Base-by-base conservation (phyloP, 2,329 filamentous ascomycete species). In the Ceratocystis alfenasii region DNA sequence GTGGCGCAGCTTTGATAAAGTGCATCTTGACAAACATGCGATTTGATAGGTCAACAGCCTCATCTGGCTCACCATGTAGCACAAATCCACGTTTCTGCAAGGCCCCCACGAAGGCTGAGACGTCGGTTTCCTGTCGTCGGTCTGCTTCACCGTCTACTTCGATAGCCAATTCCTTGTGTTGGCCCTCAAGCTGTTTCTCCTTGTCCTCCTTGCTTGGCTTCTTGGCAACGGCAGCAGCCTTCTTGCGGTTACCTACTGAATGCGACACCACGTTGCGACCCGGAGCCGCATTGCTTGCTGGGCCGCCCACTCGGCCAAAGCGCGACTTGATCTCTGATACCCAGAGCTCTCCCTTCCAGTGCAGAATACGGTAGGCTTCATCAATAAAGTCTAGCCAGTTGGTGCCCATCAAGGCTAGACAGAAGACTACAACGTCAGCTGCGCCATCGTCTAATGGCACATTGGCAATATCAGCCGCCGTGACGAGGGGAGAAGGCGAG, bases 1-100 rank as follows among this genome's bases (percentile, higher is more conserved):
- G 88, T 57, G 84, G 78, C 22, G 84, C 85, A n/a, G 82, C 85
- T 78, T 97, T 99, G 71, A 92, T 80, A 75, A 99, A 99, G 71
- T 88, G 85, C 90, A 99, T 93, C 77, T 88, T 90, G 70, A 97
- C 93, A 78, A 99, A 99, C 94, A 99, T 99, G 78, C 88, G 95
- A 77, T 99, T 99, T 66, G 82, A 83, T 72, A 95, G 78, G 77
- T 99, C 91, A 8, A 95, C 81, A 0, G 87, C 83, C 60, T 75
- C 73, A 69, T 78, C 81, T 33, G 66, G 65, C 70, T 82, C 83
- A 7, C 84, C 83, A 71, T 88, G 87, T 36, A 96, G 80, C n/a
- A 92, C 80, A 72, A 99, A 96, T 0, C 94, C 94, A 22, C 92
- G 81, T 70, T 86, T 85, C 63, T 82, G 79, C 69, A 97, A 81